Percentiles rank a stretch among this genome's conserved stretches.
Conservation (phyloP, 2,329 filamentous ascomycete genomes). For the Pseudogymnoascus destructans region DNA sequence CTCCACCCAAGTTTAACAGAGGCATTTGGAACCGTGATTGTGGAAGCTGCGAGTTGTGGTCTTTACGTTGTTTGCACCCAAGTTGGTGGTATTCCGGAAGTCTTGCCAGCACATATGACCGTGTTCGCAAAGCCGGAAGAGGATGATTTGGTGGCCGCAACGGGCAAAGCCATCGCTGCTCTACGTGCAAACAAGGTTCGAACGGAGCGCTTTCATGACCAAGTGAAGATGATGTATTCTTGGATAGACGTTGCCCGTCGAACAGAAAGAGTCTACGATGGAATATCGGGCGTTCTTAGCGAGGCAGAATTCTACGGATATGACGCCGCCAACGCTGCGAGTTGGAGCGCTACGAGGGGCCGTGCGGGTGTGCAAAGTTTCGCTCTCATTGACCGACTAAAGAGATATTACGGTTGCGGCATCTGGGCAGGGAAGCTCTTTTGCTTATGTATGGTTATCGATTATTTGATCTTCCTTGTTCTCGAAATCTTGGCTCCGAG, state of each 20-base stretch:
- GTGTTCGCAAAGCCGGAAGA: slow-evolving; percentile 95
- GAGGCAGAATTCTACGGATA: slow-evolving; percentile 84
- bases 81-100: slow-evolving; percentile 93
- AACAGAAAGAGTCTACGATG: slow-evolving; percentile 89
- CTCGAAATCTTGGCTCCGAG: slow-evolving; percentile 79
- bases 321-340: slow-evolving; percentile 46
- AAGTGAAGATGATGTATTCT: slow-evolving; percentile 97
- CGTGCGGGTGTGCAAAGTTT: slow-evolving; percentile 66
- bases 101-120: slow-evolving; percentile 92
- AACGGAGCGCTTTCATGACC: slow-evolving; percentile 89
- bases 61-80: slow-evolving; percentile 94
- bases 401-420: slow-evolving; percentile 93
- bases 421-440: slow-evolving; percentile 98
- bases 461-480: slow-evolving; percentile 81
- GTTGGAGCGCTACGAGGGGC: slow-evolving; percentile 58
- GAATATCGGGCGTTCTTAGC: slow-evolving; percentile 73
- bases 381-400: slow-evolving; percentile 84
- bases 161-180: slow-evolving; percentile 75
- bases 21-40: slow-evolving; percentile 94
- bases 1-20: slow-evolving; percentile 91
- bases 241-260: slow-evolving; percentile 92
- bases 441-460: slow-evolving; percentile 84
- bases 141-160: slow-evolving; percentile 82
- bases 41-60: slow-evolving; percentile 91
- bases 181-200: slow-evolving; percentile 76